phyloP scores from a whole-genome alignment of 2,329 filamentous ascomycete species.

The Colletotrichum trifolii region DNA sequence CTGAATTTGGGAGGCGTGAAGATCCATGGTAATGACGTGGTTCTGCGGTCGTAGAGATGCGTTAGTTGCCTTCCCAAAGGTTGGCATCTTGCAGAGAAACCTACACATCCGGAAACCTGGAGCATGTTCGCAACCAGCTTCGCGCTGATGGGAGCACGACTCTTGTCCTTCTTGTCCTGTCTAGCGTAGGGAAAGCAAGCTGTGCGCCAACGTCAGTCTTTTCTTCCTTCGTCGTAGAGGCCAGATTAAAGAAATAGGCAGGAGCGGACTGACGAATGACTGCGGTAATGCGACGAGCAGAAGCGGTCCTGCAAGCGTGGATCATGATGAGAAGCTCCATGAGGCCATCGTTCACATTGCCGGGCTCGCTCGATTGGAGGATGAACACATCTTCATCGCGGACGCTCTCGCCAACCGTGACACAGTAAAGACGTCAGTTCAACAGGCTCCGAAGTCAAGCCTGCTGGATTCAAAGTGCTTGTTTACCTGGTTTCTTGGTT shows the following conservation, averaged over 20 bases:
- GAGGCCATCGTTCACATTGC: constrained; percentile 91
- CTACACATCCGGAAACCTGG: constrained; percentile 79
- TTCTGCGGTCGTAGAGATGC: constrained; percentile 16
- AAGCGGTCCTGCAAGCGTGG: constrained; percentile 75
- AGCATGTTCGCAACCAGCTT: constrained; percentile 94
- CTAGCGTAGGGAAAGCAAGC: constrained; percentile 92
- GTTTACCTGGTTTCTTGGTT: constrained; percentile 72
- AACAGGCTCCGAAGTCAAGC: constrained; percentile 17
- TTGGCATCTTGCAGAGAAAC: background rate
- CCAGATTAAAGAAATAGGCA: background rate
- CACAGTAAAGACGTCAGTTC: constrained; percentile 55
- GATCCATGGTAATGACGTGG: constrained; percentile 83
- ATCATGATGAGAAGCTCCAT: constrained; percentile 97
- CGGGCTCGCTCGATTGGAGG: constrained; percentile 86
- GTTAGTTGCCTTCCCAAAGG: background rate
- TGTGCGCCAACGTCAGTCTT: constrained; percentile 15
- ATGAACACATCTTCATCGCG: constrained; percentile 87
- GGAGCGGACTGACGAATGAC: constrained; percentile 63
- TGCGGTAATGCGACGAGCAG: constrained; percentile 84
- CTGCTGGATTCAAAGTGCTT: constrained; percentile 5
- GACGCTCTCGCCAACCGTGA: constrained; percentile 90
- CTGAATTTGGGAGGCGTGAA: constrained; percentile 87
- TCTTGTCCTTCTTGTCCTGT: constrained; percentile 91
- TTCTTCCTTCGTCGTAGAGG: background rate
- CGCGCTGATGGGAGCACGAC: constrained; percentile 86